phyloP scores from a whole-genome alignment of 768 basidiomycete genomes.

The Mycena capillaripes region DNA sequence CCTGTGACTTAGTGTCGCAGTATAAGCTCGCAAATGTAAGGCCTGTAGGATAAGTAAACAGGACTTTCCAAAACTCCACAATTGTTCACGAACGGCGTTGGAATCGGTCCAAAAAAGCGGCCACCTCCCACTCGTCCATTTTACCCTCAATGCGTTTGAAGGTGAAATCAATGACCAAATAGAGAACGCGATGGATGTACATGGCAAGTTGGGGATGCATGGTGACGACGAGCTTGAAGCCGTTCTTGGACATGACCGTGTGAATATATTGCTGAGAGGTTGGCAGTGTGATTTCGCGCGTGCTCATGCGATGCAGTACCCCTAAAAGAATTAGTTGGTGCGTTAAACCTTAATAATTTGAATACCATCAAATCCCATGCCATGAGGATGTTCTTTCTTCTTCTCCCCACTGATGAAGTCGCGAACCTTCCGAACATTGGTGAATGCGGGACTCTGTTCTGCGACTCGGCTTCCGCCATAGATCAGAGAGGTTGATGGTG shows the following conservation, averaged over 20 bases:
- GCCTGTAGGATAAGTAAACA: neutral
- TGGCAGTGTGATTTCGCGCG: neutral
- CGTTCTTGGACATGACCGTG: slow-evolving; percentile 15
- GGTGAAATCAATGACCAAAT: slow-evolving; percentile 39
- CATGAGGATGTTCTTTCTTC: slow-evolving; percentile 17
- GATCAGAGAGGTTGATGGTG: neutral
- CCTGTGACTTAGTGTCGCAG: neutral
- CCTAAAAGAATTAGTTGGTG: neutral
- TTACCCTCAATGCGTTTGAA: slow-evolving; percentile 40
- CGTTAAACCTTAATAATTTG: no score
- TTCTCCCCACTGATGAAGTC: neutral
- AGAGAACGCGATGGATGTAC: slow-evolving; percentile 29
- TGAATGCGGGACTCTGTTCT: slow-evolving; percentile 13
- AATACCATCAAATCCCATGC: slow-evolving; percentile 21
- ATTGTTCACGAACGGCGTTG: slow-evolving; percentile 25
- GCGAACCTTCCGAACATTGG: neutral
- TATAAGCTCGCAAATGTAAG: neutral
- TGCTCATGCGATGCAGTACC: neutral
- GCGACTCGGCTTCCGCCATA: slow-evolving; percentile 1
- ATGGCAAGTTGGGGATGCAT: slow-evolving; percentile 21
- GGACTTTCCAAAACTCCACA: neutral
- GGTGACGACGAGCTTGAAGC: slow-evolving; percentile 12
- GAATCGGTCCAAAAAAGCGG: slow-evolving; percentile 16
- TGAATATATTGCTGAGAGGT: slow-evolving; percentile 17
- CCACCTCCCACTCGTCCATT: slow-evolving; percentile 42